A percentile compares a stretch with the other conserved stretches of the same genome.
phyloP scores from a whole-genome alignment of 1,284 basidiomycete genomes.

The Trichosporon asahii region DNA sequence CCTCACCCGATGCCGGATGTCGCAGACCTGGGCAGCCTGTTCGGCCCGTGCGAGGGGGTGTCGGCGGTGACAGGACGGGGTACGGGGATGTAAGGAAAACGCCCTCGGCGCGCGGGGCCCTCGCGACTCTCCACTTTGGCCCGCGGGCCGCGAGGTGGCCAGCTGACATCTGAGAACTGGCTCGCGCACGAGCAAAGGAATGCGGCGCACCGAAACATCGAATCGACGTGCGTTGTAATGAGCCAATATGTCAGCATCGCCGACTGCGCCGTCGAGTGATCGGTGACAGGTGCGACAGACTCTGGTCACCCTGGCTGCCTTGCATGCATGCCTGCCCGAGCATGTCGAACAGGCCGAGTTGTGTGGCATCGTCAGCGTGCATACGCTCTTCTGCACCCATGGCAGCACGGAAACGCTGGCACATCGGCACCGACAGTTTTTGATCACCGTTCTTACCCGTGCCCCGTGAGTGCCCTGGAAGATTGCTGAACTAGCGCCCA shows the following conservation, averaged over 20 bases:
- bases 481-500: neutral
- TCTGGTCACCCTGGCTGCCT: neutral
- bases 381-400: neutral
- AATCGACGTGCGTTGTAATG: neutral
- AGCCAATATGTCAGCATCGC: neutral
- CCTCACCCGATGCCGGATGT: neutral
- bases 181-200: neutral
- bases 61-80: neutral
- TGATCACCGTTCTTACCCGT: neutral
- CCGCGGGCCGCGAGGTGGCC: neutral
- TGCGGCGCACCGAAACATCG: neutral
- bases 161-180: neutral
- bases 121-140: neutral
- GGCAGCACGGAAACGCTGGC: neutral
- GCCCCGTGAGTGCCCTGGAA: neutral
- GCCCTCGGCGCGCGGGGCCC: neutral
- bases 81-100: neutral
- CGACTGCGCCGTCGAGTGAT: neutral
- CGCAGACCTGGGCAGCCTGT: neutral
- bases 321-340: neutral
- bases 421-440: neutral
- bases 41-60: neutral
- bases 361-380: neutral
- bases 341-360: neutral
- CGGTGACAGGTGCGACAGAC: neutral